Conservation (phyloP, 192 early-diverging fungal genomes). For the Coemansia interrupta region DNA sequence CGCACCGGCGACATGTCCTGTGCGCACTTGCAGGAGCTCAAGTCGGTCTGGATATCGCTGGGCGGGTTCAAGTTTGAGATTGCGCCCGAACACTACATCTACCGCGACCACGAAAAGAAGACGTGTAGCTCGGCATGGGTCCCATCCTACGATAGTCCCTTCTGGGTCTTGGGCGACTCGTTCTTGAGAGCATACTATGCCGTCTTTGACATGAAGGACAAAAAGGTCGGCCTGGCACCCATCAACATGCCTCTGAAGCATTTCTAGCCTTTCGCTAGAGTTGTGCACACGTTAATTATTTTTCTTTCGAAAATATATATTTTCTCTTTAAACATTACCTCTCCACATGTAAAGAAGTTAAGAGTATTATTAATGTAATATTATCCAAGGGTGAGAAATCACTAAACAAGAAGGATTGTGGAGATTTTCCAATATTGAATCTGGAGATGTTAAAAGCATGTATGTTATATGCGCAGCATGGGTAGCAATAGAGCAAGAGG, state of each 20-base stretch:
- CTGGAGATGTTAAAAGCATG: neutral
- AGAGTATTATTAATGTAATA: too few relatives aligned
- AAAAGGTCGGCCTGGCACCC: constrained; percentile 49
- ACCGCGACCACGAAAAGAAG: constrained; percentile 41
- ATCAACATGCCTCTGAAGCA: constrained; percentile 51
- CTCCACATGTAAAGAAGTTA: too few relatives aligned
- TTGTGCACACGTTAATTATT: too few relatives aligned
- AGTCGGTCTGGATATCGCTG: constrained; percentile 48
- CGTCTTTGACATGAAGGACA: constrained; percentile 50
- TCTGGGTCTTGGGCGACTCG: constrained; percentile 54
- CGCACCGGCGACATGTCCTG: constrained; percentile 50
- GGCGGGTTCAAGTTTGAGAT: constrained; percentile 51
- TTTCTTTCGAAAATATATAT: neutral
- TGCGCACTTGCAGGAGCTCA: constrained; percentile 29
- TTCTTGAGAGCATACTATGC: constrained; percentile 53
- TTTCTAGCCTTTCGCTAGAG: constrained; percentile 18
- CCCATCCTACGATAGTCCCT: constrained; percentile 48
- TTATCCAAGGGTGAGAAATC: too few relatives aligned
- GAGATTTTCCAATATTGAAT: neutral
- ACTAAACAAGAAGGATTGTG: too few relatives aligned
- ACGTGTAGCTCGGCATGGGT: constrained; percentile 52
- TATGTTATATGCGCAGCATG: neutral
- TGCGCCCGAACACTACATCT: constrained; percentile 44
- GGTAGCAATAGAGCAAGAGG: neutral
- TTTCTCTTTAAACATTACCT: neutral